Conservation (phyloP, 2,329 filamentous ascomycete genomes). For the Sodiomyces alkalinus region DNA sequence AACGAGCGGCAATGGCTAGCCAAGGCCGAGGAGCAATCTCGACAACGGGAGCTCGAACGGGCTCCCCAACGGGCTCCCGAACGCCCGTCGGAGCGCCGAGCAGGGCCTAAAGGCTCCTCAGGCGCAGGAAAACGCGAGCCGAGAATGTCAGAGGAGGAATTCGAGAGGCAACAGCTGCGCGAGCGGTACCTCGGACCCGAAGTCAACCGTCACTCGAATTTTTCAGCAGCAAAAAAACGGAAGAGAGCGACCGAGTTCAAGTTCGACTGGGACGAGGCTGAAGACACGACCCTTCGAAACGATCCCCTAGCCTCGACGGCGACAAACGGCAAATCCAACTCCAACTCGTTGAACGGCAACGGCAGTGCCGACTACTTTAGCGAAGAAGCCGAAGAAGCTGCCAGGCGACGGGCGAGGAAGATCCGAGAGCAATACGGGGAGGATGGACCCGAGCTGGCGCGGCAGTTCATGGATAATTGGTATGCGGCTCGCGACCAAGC, state of each 20-base stretch:
- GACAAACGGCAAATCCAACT: conserved; percentile 12
- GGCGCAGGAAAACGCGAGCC: conserved; percentile 22
- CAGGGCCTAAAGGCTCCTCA: conserved; percentile 10
- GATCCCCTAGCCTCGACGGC: conserved; percentile 54
- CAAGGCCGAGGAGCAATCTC: conserved; percentile 9
- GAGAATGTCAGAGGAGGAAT: conserved; percentile 28
- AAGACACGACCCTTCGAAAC: conserved; percentile 76
- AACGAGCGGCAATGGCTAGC: conserved; percentile 31
- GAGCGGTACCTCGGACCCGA: conserved; percentile 87
- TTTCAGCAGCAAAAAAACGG: conserved; percentile 92
- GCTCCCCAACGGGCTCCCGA: conserved; percentile 13
- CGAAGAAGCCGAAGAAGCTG: conserved; percentile 38
- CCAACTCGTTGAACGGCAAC: conserved; percentile 24
- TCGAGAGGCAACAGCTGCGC: conserved; percentile 60
- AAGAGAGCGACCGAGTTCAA: conserved; percentile 88
- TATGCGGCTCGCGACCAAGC: conserved; percentile 49
- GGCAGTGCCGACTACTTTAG: conserved; percentile 36
- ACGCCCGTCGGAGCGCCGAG: conserved; percentile 20
- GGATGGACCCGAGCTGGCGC: conserved; percentile 60
- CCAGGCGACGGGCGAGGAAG: conserved; percentile 45
- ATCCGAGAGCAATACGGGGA: conserved; percentile 63
- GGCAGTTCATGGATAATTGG: conserved; percentile 66
- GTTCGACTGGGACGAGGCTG: conserved; percentile 92
- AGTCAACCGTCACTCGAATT: conserved; percentile 65
- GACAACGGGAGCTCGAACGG: conserved; percentile 7